Conservation (phyloP, 1,139 yeast species). For the Blastobotrys illinoisensis region DNA sequence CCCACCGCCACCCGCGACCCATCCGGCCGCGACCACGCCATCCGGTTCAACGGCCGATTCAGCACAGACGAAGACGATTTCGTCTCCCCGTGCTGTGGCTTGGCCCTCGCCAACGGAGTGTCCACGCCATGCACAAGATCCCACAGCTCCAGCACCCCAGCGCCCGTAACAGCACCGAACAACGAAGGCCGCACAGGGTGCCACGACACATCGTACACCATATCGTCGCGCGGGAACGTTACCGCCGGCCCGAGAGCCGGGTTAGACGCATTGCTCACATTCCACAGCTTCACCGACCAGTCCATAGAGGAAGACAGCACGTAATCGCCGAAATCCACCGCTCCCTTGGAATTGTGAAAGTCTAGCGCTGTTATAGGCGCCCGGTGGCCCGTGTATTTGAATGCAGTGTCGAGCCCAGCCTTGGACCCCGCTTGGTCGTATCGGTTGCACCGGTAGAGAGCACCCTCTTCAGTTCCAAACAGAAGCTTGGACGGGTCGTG, state of each 20-base stretch:
- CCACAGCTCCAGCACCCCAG: conserved; percentile 51
- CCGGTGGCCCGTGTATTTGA: conserved; percentile 31
- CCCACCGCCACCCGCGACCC: conserved; percentile 32
- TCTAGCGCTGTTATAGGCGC: conserved; percentile 36
- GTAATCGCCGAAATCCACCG: conserved; percentile 30
- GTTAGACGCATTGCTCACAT: conserved; percentile 12
- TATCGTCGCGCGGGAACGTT: conserved; percentile 36
- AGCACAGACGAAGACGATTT: conserved; percentile 7
- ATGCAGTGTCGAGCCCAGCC: conserved; percentile 32
- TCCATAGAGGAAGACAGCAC: conserved; percentile 38
- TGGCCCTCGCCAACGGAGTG: conserved; percentile 35
- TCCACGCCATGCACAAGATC: conserved; percentile 41
- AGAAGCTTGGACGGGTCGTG: conserved; percentile 37
- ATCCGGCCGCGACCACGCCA: conserved; percentile 28
- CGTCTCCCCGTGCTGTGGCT: conserved; percentile 14
- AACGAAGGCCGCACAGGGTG: conserved; percentile 41
- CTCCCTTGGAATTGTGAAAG: conserved; percentile 30
- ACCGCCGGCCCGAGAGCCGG: conserved; percentile 19
- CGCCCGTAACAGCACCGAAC: conserved; percentile 47
- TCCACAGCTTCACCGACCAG: conserved; percentile 42
- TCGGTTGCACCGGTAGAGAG: conserved; percentile 40
- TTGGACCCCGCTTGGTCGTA: conserved; percentile 33
- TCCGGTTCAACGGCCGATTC: conserved; percentile 25
- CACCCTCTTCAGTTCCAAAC: conserved; percentile 46
- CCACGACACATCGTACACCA: conserved; percentile 41